Percentiles rank a stretch among this genome's conserved stretches.
phyloP scores from a whole-genome alignment of 352 stramenopile species.

The Globisporangium iwayamae region DNA sequence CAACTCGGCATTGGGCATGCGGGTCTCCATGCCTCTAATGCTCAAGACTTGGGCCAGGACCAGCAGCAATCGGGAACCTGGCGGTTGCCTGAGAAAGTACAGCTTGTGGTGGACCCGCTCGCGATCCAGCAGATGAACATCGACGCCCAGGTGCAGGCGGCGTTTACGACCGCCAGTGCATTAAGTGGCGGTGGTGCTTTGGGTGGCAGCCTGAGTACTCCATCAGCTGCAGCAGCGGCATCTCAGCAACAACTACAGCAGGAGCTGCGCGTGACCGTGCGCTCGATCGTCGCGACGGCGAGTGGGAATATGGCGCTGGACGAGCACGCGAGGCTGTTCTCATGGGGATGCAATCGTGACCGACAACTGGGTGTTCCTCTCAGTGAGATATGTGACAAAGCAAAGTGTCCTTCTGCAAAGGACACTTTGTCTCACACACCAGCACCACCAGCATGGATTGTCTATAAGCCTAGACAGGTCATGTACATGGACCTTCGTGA shows the following conservation, averaged over 20 bases:
- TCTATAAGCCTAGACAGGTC: conserved; percentile 28
- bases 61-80: neutral
- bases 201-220: neutral
- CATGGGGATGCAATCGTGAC: conserved; percentile 43
- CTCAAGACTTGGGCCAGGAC: too few relatives aligned
- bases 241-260: conserved; percentile 11
- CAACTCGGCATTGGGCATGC: conserved; percentile 36
- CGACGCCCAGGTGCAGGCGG: conserved; percentile 20
- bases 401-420: neutral
- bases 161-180: neutral
- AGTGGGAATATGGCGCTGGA: conserved; percentile 39
- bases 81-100: conserved; percentile 17
- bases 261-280: neutral
- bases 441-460: neutral
- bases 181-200: neutral
- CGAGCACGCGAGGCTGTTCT: conserved; percentile 43
- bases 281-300: conserved; percentile 26
- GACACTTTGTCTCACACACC: conserved; percentile 6
- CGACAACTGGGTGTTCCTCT: conserved; percentile 33
- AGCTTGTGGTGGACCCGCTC: conserved; percentile 19
- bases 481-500: conserved; percentile 43
- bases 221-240: neutral
- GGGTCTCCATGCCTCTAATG: neutral
- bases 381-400: neutral
- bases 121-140: conserved; percentile 29